phyloP scores from a whole-genome alignment of 2,329 filamentous ascomycete species.

The Xylogone sp. region DNA sequence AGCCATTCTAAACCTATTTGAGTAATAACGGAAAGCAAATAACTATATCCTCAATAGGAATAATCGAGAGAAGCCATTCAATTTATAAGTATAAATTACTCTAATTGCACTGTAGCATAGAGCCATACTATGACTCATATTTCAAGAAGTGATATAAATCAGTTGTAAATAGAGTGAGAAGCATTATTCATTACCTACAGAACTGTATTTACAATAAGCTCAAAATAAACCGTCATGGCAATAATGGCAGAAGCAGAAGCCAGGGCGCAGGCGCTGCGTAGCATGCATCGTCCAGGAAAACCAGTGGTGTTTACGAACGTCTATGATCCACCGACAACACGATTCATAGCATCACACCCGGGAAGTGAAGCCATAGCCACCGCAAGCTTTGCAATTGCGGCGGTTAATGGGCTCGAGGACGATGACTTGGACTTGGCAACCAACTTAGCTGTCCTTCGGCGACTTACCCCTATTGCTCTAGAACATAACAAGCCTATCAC shows the following conservation, averaged over 20 bases:
- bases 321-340: slow-evolving; percentile 48
- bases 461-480: slow-evolving; percentile 40
- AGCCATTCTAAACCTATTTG: too few species aligned
- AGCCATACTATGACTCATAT: too few species aligned
- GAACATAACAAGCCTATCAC: slow-evolving; percentile 44
- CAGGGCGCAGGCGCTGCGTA: background rate
- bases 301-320: slow-evolving; percentile 54
- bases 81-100: too few species aligned
- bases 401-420: slow-evolving; percentile 39
- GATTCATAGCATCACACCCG: slow-evolving; percentile 41
- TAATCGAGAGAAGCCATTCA: too few species aligned
- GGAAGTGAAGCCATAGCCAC: slow-evolving; percentile 17
- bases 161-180: too few species aligned
- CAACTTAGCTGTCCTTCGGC: slow-evolving; percentile 44
- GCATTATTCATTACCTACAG: too few species aligned
- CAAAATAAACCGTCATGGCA: background rate
- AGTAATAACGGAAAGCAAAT: too few species aligned
- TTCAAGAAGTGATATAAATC: too few species aligned
- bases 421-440: slow-evolving; percentile 45
- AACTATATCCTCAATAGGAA: too few species aligned
- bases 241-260: background rate
- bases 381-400: slow-evolving; percentile 46
- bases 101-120: too few species aligned
- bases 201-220: too few species aligned
- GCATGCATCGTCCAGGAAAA: slow-evolving; percentile 40